Base-by-base conservation (phyloP, 108 stramenopile species). In the Cylindrotheca closterium region DNA sequence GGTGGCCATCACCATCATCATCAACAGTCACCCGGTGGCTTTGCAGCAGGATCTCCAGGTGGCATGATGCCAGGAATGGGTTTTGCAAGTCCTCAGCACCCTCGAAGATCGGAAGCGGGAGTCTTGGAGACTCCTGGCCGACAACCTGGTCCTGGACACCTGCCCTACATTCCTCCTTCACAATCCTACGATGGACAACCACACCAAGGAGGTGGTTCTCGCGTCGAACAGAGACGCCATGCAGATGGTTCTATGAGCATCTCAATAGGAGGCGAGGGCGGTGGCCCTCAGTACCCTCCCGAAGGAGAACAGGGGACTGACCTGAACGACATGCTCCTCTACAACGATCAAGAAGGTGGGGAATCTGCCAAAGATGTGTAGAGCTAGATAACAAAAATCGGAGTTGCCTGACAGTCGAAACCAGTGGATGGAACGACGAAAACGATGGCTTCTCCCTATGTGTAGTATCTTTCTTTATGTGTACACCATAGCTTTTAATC, bases 191-290 rank as follows among this genome's bases (percentile, higher is more conserved):
- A 63, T 15, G 34, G 31, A 27, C 63, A 46, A 2, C 34, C 28
- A 25, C 47, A 25, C 10, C 56, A 46, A n/a, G 50, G 51, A 30
- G 46, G 26, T 30, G 31, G 48, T 27, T 64, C 69, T 25, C 51
- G 70, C n/a, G 79, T 84, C 42, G 78, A 79, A 47, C 78, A 84
- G 50, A 63, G 79, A 21, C 78, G 79, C 8, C 59, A 84, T 59
- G 67, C 83, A n/a, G 83, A 84, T 57, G 83, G 83, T 21, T 77
- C 79, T 0, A 77, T 79, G 72, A 84, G 75, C 37, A 84, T 84
- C 29, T 79, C 79, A 2, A 79, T 84, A 45, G 79, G 73, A 12
- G 73, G 73, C 19, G 60, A 53, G 1, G 49, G 7, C 2, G 73
- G 59, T 29, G 65, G 51, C n/a, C 27, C 47, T 4, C 56, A 26